Base-by-base conservation (phyloP, 441 rosid genomes). In the Populus hybrid region DNA sequence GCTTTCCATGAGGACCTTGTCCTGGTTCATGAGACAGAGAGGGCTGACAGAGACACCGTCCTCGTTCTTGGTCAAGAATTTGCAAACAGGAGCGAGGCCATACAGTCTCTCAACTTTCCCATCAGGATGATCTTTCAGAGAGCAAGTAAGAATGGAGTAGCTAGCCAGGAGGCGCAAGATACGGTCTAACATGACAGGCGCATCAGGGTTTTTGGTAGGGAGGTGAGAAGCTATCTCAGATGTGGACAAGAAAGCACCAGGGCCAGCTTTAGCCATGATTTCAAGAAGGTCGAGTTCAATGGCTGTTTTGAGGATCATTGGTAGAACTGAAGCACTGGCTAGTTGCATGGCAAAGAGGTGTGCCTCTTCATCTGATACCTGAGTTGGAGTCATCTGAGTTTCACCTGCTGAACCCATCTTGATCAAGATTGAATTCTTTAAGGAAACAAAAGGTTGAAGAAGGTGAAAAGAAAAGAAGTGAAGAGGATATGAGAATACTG, bases 251-350 rank as follows among this genome's bases (percentile, higher is more conserved):
- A 33, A 71, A 14, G 87, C 87, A 38, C 83, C 88, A 8, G 86
- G 84, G 24, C 92, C 90, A 3, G 86, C 78, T 76, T 82, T 87
- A 6, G 86, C 85, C 64, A 90, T 89, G 86, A 90, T 89, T 80
- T 86, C 92, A 6, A 92, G 86, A 24, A 92, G 83, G 77, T 87
- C 91, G 6, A 92, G 94, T 70, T 92, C 91, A 0, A 90, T 61
- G 77, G 92, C 88, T 3, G 91, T 66, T 65, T 88, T 88, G 64
- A 93, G 87, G 64, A 82, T 89, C 90, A 84, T 87, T 1, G 96
- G 92, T 11, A 91, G 87, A 64, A 88, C 85, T 1, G 90, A 85
- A 16, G 86, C 84, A 21, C 85, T 85, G 1, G 85, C 81, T 11
- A 93, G 79, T 45, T 87, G 89, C 90, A 90, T 89, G 73, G 95